These are phyloP conservation scores for Phoma sp. DNA, from an alignment of 2,329 filamentous ascomycete species.

Conservation along the genomic window DNA sequence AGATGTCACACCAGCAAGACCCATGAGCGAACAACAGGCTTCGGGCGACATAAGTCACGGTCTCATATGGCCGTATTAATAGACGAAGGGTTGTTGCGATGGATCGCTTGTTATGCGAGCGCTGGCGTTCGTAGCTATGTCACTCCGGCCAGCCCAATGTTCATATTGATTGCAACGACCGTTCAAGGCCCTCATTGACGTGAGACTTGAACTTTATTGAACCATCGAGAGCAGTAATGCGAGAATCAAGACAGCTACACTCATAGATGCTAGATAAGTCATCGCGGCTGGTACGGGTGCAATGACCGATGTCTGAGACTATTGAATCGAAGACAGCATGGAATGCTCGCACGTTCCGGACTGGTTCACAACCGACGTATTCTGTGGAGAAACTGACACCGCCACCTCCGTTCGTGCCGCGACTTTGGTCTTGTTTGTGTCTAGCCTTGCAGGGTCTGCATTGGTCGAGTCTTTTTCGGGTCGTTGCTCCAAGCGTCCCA, in stretches of 20 bases:
- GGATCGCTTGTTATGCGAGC: conserved; percentile 1
- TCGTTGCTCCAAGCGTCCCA: not conserved
- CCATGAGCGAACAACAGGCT: conserved; percentile 25
- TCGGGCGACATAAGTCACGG: conserved; percentile 12
- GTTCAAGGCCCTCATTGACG: not conserved
- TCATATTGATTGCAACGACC: no score
- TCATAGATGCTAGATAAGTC: not conserved
- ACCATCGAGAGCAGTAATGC: not conserved
- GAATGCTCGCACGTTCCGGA: conserved; percentile 7
- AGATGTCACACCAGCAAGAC: conserved; percentile 22
- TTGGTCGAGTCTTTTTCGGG: not conserved
- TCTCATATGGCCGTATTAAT: conserved; percentile 11
- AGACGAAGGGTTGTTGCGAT: not conserved
- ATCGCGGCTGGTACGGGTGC: not conserved
- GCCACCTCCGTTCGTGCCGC: conserved; percentile 15
- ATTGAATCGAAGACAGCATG: conserved; percentile 4
- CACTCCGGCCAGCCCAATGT: not conserved
- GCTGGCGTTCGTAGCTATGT: not conserved
- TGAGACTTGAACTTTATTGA: not conserved
- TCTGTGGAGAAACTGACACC: conserved; percentile 12
- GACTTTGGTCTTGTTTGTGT: not conserved
- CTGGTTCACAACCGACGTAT: not conserved
- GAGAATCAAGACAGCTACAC: not conserved
- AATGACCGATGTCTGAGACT: conserved; percentile 8
- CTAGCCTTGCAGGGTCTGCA: conserved; percentile 2